Base-by-base conservation (phyloP, 148 eudicot species). In the Cornus kousa region DNA sequence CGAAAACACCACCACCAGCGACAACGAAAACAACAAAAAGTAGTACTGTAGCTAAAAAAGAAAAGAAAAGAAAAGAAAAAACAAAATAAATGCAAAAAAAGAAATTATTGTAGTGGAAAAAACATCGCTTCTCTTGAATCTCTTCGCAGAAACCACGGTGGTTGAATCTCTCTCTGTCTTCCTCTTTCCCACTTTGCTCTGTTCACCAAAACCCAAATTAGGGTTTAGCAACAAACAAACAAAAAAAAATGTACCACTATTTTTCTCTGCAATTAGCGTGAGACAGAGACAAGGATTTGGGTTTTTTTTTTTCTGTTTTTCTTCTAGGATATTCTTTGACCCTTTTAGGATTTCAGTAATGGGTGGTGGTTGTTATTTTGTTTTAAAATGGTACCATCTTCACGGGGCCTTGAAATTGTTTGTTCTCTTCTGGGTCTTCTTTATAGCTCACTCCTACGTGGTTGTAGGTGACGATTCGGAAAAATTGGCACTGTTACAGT, bases 401-500 rank as follows among this genome's bases (percentile, higher is more conserved):
- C 77, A 53, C 70, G 74, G 72, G 7, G 84, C 83, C 72, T 71
- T 70, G 76, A 83, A 75, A 55, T 53, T 82, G 46, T 76, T 88
- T 67, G 28, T 72, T 71, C 59, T 85, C 76, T 64, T 87, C 53
- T 88, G 70, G 73, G 71, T 83, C 67, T 67, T 85, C 72, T 22
- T 68, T 33, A 70, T 80, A 37, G 57, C 72, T 74, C 68, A 1
- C 19, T 17, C 67, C 19, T 60, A 46, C 64, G 74, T 40, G 0
- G 77, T 77, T 76, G 80, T 31, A 1, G 80, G 80, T 57, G n/a
- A 75, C 67, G 87, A 80, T 85, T 80, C 80, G 23, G 94, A 90
- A 24, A 87, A 87, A 85, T 82, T 90, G 23, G 87, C 86, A 24
- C 87, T 91, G 24, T 71, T 91, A 75, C 83, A 86, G 87, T 46